Base-by-base conservation (phyloP, 805 yeast species). In the Kuraishia molischiana region DNA sequence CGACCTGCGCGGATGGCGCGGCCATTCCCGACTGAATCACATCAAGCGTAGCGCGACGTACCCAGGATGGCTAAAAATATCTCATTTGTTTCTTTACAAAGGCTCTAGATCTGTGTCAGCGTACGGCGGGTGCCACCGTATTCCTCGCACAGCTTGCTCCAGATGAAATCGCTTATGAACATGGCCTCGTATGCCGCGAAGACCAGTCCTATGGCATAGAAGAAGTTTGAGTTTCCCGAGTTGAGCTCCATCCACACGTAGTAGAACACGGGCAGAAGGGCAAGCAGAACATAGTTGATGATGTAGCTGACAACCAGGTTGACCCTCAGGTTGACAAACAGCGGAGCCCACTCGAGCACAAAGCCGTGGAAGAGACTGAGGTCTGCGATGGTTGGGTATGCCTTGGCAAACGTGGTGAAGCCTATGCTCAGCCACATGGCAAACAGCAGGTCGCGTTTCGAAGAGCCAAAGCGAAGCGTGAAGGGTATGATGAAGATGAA, bases 141-240 rank as follows among this genome's bases (percentile, higher is more conserved):
- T 45, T 86, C 95, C 33, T 62, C 50, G 28, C 82, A 71, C 38
- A 87, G 55, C 46, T 77, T 73, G 2, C 85, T 85, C 95, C 97
- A 87, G 10, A 81, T 61, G 45, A 85, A 72, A 50, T 92, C 97
- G 32, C 80, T 69, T 14, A 87, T 50, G 2, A 85, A 64, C 22
- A 84, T 56, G 0, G 78, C 75, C 46, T 86, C 69, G 3, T 87
- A 84, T 6, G 77, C 62, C 0, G 84, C 79, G 57, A 86, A 81
- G 3, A 81, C 84, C 41, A 92, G 67, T 3, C 92, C 85, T 49
- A 92, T 83, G 29, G 97, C 96, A 62, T 90, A 92, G 63, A 87
- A 92, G 64, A 92, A 92, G 59, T 92, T 92, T 37, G 96, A 79
- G 61, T 92, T 92, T 20, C 98, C 99, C 24, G 92, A 85, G 11